Evolutionary conservation across 441 rosid species (phyloP), one percentile per base, ranked within the genome.

Genomic region (Bruguiera hainesii): DNA sequence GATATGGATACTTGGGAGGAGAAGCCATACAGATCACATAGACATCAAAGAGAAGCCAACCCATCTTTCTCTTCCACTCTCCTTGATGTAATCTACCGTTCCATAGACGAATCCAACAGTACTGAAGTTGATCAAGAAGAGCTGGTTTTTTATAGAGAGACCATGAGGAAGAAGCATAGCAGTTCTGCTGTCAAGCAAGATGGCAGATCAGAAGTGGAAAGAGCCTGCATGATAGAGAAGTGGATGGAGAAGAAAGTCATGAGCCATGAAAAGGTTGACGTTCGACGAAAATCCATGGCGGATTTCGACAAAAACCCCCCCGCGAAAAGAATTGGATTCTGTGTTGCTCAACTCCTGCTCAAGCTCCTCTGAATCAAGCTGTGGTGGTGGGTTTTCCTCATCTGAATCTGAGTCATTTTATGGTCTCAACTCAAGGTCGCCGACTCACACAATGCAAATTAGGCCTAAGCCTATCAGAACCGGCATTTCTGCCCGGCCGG

Each of bases 51-150:
- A 77, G 23, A 83, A 71, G 80, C 98, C 99, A 25, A 73, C 82
- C 98, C 99, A 21, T 94, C 99, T 67, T 94, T 94, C 80, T 94
- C 99, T 50, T 89, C 99, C 16, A 79, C 85, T 72, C 90, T 94
- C 39, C 97, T 94, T 46, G 99, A 94, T 68, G 82, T 86, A 74
- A 91, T 94, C 63, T 94, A 89, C 84, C 91, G 94, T 56, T 91
- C 99, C 51, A 87, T 89, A 58, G 96, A 89, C 31, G 91, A 84
- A 16, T 69, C 78, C 4, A 73, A 77, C 7, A 76, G 68, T 28
- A 50, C 72, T 58, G 65, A 68, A 15, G 78, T 42, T 42, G 48
- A 42, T 42, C 48, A 60, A 2, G 76, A 70, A 9, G 73, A 79
- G 69, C 11, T 73, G 64, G 61, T 63, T 61, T 71, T 70, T 20